Percentiles rank a stretch among this genome's conserved stretches.
These are phyloP conservation scores for Micractinium conductrix DNA, from an alignment of 139 green algal species.

Conservation along the genomic window DNA sequence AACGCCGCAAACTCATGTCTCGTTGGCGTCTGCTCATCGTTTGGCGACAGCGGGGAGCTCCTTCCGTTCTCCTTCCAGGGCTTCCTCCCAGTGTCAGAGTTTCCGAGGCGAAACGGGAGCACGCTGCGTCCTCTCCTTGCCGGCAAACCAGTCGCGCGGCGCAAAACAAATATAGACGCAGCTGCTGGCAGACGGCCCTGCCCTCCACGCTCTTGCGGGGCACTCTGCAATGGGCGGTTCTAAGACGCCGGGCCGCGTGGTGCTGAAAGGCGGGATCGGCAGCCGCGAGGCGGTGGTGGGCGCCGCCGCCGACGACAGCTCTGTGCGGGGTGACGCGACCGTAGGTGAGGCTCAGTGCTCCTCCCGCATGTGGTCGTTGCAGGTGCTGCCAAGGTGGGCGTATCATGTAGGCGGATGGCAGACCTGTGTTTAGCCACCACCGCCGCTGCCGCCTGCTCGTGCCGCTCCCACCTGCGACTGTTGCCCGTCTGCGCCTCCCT, in stretches of 20 bases:
- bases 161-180: neutral
- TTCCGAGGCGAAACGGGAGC: too few species aligned
- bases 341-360: slow-evolving; percentile 1
- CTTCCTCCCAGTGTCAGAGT: too few species aligned
- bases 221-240: neutral
- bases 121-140: neutral
- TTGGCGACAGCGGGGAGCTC: too few species aligned
- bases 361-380: neutral
- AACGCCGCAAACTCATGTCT: too few species aligned
- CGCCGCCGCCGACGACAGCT: neutral
- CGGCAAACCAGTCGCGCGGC: neutral
- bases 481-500: too few species aligned
- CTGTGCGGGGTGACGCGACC: neutral
- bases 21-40: too few species aligned
- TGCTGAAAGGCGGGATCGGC: neutral
- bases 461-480: neutral
- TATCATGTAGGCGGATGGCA: too few species aligned
- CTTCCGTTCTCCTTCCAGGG: too few species aligned
- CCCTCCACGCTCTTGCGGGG: too few species aligned
- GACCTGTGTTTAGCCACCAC: too few species aligned
- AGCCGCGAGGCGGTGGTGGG: neutral
- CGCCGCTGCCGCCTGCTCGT: neutral
- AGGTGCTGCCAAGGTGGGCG: too few species aligned
- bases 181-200: neutral
- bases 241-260: slow-evolving; percentile 24